These are phyloP conservation scores for Monosporascus ibericus DNA, from an alignment of 2,329 filamentous ascomycete species.

Conservation along the genomic window DNA sequence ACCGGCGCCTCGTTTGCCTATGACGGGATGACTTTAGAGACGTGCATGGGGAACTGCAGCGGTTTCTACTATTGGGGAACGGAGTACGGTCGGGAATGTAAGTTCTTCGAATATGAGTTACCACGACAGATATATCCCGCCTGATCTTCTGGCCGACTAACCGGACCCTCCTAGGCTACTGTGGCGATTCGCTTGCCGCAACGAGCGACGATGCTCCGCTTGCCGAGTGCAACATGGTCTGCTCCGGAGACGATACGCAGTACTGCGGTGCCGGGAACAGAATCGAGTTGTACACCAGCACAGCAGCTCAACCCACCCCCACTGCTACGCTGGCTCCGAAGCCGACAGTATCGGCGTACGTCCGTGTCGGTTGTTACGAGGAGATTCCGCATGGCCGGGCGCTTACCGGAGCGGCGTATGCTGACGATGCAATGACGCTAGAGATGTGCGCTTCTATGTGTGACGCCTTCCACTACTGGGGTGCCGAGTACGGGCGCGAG, in stretches of 20 bases:
- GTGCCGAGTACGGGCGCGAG: conserved; percentile 31
- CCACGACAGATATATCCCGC: too few relatives aligned
- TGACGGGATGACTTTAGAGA: conserved; percentile 44
- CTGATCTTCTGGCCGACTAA: conserved; percentile 5
- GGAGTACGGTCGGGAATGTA: conserved; percentile 46
- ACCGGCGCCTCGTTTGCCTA: conserved; percentile 33
- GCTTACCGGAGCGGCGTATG: conserved; percentile 25
- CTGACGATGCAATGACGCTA: conserved; percentile 31
- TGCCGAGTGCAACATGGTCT: conserved; percentile 33
- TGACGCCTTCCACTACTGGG: conserved; percentile 31
- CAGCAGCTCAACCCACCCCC: conserved; percentile 27
- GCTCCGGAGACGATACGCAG: conserved; percentile 33
- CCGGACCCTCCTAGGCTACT: conserved; percentile 31
- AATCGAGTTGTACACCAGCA: conserved; percentile 38
- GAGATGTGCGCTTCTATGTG: conserved; percentile 32
- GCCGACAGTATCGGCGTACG: conserved; percentile 29
- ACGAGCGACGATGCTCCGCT: conserved; percentile 25
- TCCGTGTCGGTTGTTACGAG: conserved; percentile 33
- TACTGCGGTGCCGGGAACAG: conserved; percentile 38
- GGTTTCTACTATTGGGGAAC: conserved; percentile 43
- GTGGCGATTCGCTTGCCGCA: conserved; percentile 35
- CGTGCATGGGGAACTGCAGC: conserved; percentile 40
- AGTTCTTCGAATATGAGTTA: conserved; percentile 8
- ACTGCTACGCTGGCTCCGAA: conserved; percentile 28
- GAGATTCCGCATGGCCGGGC: conserved; percentile 31